Evolutionary conservation across 2,329 filamentous ascomycete species (phyloP).

Genomic region (Venturia pyrina): DNA sequence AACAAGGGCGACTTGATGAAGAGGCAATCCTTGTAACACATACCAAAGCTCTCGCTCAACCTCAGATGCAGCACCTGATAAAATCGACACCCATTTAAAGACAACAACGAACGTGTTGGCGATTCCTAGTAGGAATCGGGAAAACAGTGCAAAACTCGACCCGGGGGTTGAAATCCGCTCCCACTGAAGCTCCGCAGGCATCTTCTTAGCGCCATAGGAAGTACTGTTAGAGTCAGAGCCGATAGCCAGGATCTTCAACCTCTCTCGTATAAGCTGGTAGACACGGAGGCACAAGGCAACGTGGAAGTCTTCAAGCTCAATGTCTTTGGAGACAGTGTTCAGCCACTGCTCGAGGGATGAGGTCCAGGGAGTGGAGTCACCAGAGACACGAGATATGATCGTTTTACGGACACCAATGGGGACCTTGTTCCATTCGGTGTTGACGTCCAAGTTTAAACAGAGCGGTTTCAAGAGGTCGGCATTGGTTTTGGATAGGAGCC

Average conservation of each 20-base stretch:
- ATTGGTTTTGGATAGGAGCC: neutral
- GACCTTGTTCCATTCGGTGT: neutral
- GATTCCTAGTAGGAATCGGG: neutral
- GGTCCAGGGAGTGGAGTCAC: neutral
- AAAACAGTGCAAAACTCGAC: neutral
- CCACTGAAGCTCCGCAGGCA: neutral
- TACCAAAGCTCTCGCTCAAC: constrained; percentile 8
- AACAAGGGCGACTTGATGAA: neutral
- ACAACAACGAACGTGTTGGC: neutral
- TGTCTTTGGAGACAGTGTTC: neutral
- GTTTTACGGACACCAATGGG: neutral
- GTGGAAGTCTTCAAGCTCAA: neutral
- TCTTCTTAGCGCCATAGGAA: neutral
- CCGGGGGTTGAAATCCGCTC: neutral
- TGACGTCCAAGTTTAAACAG: neutral
- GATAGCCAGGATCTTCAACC: neutral
- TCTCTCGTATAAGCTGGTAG: constrained; percentile 1
- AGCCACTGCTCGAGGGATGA: neutral
- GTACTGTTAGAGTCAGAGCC: neutral
- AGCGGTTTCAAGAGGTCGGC: neutral
- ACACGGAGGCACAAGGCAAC: neutral
- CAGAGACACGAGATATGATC: neutral
- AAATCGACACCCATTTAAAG: constrained; percentile 2
- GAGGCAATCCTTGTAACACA: neutral
- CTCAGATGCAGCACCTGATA: constrained; percentile 2